Conservation (phyloP, 495 filamentous ascomycete genomes). For the Penicillium paradoxum region DNA sequence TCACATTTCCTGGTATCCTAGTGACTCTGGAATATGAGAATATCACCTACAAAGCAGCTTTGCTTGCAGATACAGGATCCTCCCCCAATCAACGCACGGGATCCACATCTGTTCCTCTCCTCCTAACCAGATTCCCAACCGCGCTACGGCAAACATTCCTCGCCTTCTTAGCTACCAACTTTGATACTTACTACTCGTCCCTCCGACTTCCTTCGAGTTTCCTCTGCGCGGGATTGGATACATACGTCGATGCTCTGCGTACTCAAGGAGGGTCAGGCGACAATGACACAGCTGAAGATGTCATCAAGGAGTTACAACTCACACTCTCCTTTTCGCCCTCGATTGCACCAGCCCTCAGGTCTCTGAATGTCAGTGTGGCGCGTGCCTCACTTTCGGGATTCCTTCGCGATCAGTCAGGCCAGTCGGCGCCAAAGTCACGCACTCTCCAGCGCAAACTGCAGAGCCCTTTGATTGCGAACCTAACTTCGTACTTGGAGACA, state of each 20-base stretch:
- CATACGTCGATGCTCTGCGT: constrained; percentile 23
- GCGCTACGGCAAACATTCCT: constrained; percentile 47
- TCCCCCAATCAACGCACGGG: constrained; percentile 10
- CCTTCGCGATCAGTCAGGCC: constrained; percentile 5
- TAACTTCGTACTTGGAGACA: constrained; percentile 40
- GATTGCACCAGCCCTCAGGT: constrained; percentile 40
- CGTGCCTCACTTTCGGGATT: constrained; percentile 30
- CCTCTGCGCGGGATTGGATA: constrained; percentile 30
- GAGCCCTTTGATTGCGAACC: constrained; percentile 36
- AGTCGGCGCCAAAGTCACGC: constrained; percentile 2
- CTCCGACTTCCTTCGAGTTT: constrained; percentile 40
- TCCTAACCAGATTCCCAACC: constrained; percentile 49
- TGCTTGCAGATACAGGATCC: constrained; percentile 25
- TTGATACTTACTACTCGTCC: constrained; percentile 46
- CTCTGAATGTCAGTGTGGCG: constrained; percentile 44
- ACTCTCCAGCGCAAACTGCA: constrained; percentile 12
- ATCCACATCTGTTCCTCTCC: constrained; percentile 47
- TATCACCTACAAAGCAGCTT: constrained; percentile 42
- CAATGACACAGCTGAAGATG: constrained; percentile 22
- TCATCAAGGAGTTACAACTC: constrained; percentile 38
- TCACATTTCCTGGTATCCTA: constrained; percentile 33
- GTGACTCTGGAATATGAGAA: constrained; percentile 49
- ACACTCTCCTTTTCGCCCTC: constrained; percentile 35
- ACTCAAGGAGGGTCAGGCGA: not conserved
- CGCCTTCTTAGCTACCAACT: constrained; percentile 45